These are phyloP conservation scores for Saccharomyces hybrid DNA, from an alignment of 1,139 yeast genomes.

Conservation along the genomic window DNA sequence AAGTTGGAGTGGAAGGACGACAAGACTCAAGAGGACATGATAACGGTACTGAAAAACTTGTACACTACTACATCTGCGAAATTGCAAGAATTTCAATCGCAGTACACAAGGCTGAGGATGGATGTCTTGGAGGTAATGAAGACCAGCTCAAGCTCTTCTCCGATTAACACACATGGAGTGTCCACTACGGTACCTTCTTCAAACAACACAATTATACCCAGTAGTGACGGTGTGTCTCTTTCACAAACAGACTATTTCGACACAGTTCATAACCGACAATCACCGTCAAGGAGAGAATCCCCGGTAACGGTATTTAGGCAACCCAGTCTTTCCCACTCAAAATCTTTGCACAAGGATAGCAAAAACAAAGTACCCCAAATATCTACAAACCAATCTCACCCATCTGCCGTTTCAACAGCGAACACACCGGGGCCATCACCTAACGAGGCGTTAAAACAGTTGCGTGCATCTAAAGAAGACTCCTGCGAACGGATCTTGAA, in stretches of 20 bases:
- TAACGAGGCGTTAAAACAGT: constrained; percentile 71
- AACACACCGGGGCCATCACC: constrained; percentile 17
- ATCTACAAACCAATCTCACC: constrained; percentile 2
- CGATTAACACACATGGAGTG: constrained; percentile 4
- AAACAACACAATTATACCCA: not conserved
- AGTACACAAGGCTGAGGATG: constrained; percentile 24
- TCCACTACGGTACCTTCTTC: constrained; percentile 1
- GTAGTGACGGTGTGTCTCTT: not conserved
- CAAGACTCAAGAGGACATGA: constrained; percentile 20
- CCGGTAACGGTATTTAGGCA: constrained; percentile 1
- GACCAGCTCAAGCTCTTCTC: constrained; percentile 4
- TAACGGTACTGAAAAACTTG: constrained; percentile 20
- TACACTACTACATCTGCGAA: constrained; percentile 23
- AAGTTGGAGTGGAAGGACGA: constrained; percentile 5
- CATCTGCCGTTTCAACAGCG: constrained; percentile 5
- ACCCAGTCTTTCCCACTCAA: not conserved
- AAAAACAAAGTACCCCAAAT: not conserved
- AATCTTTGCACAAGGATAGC: not conserved
- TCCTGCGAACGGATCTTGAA: constrained; percentile 85
- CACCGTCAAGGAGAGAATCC: constrained; percentile 1
- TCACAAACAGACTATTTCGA: constrained; percentile 3
- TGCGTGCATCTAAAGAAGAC: constrained; percentile 85
- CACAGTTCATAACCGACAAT: constrained; percentile 1
- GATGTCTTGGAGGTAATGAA: constrained; percentile 29
- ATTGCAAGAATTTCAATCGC: constrained; percentile 28